These are phyloP conservation scores for Anthracocystis walkeri DNA, from an alignment of 1,284 basidiomycete genomes.

Conservation along the genomic window DNA sequence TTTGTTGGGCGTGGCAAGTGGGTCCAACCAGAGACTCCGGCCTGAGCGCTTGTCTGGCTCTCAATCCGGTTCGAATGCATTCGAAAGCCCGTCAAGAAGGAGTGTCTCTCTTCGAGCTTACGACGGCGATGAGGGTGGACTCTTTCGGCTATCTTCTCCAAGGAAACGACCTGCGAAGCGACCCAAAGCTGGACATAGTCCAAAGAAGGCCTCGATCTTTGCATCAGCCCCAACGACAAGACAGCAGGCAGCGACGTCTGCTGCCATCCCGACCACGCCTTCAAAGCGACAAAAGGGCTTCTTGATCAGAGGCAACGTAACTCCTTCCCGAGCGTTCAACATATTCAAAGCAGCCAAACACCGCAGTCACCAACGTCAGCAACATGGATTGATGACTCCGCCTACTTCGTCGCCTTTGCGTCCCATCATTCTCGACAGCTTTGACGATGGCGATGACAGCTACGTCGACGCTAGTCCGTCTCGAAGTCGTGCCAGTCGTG, in stretches of 20 bases:
- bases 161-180: neutral
- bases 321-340: conserved; percentile 52
- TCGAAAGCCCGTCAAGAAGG: conserved; percentile 1
- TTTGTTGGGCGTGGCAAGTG: neutral
- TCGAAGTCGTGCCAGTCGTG: neutral
- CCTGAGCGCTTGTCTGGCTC: conserved; percentile 11
- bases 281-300: conserved; percentile 41
- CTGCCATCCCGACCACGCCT: conserved; percentile 33
- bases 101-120: neutral
- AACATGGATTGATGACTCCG: conserved; percentile 48
- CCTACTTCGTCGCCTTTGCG: conserved; percentile 37
- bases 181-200: neutral
- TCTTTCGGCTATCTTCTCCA: neutral
- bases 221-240: conserved; percentile 10
- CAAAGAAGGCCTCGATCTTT: conserved; percentile 21
- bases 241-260: conserved; percentile 20
- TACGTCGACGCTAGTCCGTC: conserved; percentile 15
- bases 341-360: conserved; percentile 46
- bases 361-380: conserved; percentile 32
- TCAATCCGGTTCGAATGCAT: neutral
- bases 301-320: conserved; percentile 57
- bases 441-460: conserved; percentile 9
- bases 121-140: conserved; percentile 11
- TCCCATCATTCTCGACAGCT: conserved; percentile 34
- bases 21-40: conserved; percentile 13